phyloP scores from a whole-genome alignment of 176 grass and related monocot species.

The Dactylis glomerata region DNA sequence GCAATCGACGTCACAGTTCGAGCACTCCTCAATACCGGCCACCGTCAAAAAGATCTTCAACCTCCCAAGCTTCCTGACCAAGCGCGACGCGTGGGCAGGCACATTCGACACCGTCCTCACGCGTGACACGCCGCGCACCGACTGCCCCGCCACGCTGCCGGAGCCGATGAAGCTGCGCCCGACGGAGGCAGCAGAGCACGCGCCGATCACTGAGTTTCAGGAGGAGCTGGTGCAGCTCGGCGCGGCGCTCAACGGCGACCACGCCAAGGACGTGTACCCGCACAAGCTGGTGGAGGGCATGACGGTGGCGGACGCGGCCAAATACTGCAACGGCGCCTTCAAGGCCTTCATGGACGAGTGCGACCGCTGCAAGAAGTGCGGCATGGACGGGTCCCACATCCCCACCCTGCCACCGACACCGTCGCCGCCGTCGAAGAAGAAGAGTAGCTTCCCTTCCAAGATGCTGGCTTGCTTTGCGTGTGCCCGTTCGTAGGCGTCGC shows the following conservation, averaged over 20 bases:
- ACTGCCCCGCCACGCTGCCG: slow-evolving; percentile 48
- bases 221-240: slow-evolving; percentile 69
- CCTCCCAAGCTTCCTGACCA: slow-evolving; percentile 67
- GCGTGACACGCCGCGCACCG: slow-evolving; percentile 24
- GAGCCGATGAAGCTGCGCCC: slow-evolving; percentile 54
- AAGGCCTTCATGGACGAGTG: slow-evolving; percentile 53
- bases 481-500: neutral
- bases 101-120: slow-evolving; percentile 69
- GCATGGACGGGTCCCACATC: slow-evolving; percentile 49
- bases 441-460: slow-evolving; percentile 26
- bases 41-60: slow-evolving; percentile 86
- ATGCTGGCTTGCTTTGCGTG: slow-evolving; percentile 57
- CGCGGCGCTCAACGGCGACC: slow-evolving; percentile 71
- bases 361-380: slow-evolving; percentile 45
- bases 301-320: slow-evolving; percentile 62
- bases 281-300: slow-evolving; percentile 63
- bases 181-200: slow-evolving; percentile 39
- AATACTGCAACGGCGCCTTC: slow-evolving; percentile 46
- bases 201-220: slow-evolving; percentile 61
- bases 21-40: slow-evolving; percentile 84
- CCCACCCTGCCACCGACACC: slow-evolving; percentile 25
- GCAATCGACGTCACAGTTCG: slow-evolving; percentile 55
- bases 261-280: slow-evolving; percentile 42
- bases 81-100: slow-evolving; percentile 73
- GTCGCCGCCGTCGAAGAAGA: neutral